Evolutionary conservation across 2,329 filamentous ascomycete species (phyloP).

Genomic region (Trichophyton mentagrophytes): DNA sequence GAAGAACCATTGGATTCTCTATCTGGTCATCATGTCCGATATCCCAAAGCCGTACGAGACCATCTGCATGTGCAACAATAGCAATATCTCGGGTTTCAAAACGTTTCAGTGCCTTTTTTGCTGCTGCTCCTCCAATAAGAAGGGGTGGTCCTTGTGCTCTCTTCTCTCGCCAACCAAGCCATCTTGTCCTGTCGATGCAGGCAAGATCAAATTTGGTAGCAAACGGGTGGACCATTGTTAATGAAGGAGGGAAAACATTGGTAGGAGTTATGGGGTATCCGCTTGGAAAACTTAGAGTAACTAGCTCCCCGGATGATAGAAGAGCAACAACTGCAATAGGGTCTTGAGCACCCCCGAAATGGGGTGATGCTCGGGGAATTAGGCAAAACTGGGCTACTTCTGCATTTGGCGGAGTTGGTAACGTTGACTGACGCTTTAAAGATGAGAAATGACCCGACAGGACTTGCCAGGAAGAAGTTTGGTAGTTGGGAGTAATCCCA

Average conservation of each 20-base stretch:
- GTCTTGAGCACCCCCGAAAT: constrained; percentile 79
- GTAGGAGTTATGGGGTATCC: constrained; percentile 84
- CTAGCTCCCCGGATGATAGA: constrained; percentile 72
- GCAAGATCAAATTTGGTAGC: constrained; percentile 61
- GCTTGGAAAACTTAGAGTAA: constrained; percentile 83
- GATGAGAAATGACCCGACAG: constrained; percentile 66
- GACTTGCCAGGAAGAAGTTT: constrained; percentile 79
- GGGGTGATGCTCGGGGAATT: constrained; percentile 68
- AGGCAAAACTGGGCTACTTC: constrained; percentile 70
- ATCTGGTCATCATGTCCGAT: constrained; percentile 84
- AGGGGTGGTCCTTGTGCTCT: constrained; percentile 66
- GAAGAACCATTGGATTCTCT: constrained; percentile 68
- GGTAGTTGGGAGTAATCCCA: constrained; percentile 76
- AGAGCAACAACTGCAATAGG: constrained; percentile 73
- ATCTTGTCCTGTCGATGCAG: constrained; percentile 61
- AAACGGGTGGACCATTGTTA: constrained; percentile 85
- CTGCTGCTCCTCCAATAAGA: constrained; percentile 65
- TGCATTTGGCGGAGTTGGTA: constrained; percentile 65
- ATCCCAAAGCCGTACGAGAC: constrained; percentile 87
- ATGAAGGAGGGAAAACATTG: constrained; percentile 77
- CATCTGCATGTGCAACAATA: constrained; percentile 78
- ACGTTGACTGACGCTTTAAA: constrained; percentile 55
- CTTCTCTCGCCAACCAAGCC: constrained; percentile 83
- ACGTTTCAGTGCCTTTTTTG: constrained; percentile 54
- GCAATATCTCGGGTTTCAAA: constrained; percentile 76